Evolutionary conservation across 1,284 basidiomycete genomes (phyloP).

Genomic region (Cryptococcus sp.): DNA sequence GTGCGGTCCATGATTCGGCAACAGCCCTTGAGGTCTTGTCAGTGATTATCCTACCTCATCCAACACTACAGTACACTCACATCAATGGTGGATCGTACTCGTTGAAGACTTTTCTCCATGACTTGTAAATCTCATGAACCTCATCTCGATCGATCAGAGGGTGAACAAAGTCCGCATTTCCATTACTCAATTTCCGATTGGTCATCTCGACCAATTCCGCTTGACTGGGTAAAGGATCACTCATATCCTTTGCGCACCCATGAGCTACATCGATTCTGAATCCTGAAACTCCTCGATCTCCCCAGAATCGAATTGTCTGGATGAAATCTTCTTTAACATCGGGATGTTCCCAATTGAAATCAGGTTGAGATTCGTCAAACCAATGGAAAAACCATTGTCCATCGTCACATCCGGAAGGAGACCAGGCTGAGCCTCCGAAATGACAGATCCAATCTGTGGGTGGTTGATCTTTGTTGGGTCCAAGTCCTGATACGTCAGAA

Average conservation of each 20-base stretch:
- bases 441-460: conserved; percentile 70
- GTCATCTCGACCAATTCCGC: conserved; percentile 10
- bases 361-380: conserved; percentile 66
- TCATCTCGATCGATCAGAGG: conserved; percentile 25
- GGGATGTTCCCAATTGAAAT: conserved; percentile 72
- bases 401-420: conserved; percentile 55
- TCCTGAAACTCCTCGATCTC: conserved; percentile 66
- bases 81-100: conserved; percentile 31
- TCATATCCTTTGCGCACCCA: conserved; percentile 28
- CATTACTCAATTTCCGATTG: conserved; percentile 7
- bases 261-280: conserved; percentile 54
- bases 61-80: conserved; percentile 2
- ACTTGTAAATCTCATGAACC: conserved; percentile 26
- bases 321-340: conserved; percentile 61
- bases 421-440: conserved; percentile 71
- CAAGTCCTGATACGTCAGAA: conserved; percentile 27
- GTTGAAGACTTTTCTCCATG: conserved; percentile 34
- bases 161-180: conserved; percentile 11
- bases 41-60: background rate
- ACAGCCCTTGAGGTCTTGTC: conserved; percentile 14
- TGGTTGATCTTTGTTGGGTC: conserved; percentile 52
- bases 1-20: conserved; percentile 22
- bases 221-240: conserved; percentile 11
- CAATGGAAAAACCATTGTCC: conserved; percentile 71
- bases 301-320: conserved; percentile 68